Evolutionary conservation across 768 basidiomycete species (phyloP), one percentile per base, ranked within the genome.

Genomic region (Agrocybe praecox): DNA sequence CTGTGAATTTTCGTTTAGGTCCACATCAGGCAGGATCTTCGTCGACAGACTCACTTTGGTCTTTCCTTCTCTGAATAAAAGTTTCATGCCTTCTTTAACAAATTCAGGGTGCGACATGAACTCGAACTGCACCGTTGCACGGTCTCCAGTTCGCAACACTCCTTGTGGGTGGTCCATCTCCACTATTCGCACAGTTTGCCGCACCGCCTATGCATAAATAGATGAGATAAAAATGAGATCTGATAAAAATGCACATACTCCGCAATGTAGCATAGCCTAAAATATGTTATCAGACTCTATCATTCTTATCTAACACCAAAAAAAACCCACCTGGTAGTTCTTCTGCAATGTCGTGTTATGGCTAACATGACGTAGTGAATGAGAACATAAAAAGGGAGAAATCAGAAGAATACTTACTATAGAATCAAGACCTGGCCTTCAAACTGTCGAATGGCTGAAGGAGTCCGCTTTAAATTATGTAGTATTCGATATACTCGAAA

Each of bases 391-490:
- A 43, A 6, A 32, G 2, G 21, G 18, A 46, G n/a, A 46, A 17
- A 46, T 33, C 12, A 47, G 36, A 5, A 29, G 26, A 29, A 10
- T 10, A 75, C 89, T 63, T 74, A 93, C 91, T 96, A 97, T 54
- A 99, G 74, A 49, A 98, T 90, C 53, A 99, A 80, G 6, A 96
- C 91, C 71, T 95, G 92, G 14, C 94, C 96, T 69, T 98, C 93
- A 66, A 99, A 99, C 62, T 85, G 82, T 44, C 85, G 80, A 46
- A 92, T 83, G 34, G 94, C 94, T 90, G 24, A 44, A 21, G 56
- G 44, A 17, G 34, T 47, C 19, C 49, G 18, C 58, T 34, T 48
- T 23, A 14, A 55, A 49, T 48, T 17, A 47, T 34, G 32, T 52
- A 29, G 9, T 9, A 5, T 52, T 21, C 32, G 14, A 17, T 45